Conservation (phyloP, 768 basidiomycete genomes). For the Cytidiella melzeri region DNA sequence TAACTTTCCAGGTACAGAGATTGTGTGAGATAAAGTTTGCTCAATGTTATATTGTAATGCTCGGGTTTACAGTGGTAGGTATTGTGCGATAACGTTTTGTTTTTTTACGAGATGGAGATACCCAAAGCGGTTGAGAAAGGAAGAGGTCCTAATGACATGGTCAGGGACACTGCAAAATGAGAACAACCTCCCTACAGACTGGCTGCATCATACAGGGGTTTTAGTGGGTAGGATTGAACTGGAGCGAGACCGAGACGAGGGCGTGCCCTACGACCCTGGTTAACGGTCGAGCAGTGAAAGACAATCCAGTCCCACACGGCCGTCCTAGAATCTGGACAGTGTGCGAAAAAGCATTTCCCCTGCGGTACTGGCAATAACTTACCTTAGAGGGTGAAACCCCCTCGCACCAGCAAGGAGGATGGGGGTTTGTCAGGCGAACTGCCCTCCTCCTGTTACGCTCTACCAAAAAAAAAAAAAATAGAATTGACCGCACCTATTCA, state of each 20-base stretch:
- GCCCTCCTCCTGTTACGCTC: neutral
- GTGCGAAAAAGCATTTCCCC: neutral
- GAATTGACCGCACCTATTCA: no score
- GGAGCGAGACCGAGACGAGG: neutral
- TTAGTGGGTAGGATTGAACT: neutral
- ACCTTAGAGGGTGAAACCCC: neutral
- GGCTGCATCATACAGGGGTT: neutral
- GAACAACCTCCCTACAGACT: neutral
- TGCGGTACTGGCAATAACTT: neutral
- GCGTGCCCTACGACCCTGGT: no score
- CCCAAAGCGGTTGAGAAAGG: neutral
- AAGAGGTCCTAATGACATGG: neutral
- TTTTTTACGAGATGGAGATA: no score
- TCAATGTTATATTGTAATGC: no score
- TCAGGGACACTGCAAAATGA: neutral
- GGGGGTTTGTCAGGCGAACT: neutral
- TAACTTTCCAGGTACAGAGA: no score
- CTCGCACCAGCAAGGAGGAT: neutral
- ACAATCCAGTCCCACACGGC: neutral
- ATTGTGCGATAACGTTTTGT: no score
- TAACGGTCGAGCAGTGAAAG: no score
- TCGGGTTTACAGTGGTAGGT: no score
- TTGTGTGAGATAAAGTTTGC: no score
- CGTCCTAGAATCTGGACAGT: neutral
- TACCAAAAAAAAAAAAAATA: neutral